phyloP scores from a whole-genome alignment of 208 protist species.

The Trypanosoma platydactyli region DNA sequence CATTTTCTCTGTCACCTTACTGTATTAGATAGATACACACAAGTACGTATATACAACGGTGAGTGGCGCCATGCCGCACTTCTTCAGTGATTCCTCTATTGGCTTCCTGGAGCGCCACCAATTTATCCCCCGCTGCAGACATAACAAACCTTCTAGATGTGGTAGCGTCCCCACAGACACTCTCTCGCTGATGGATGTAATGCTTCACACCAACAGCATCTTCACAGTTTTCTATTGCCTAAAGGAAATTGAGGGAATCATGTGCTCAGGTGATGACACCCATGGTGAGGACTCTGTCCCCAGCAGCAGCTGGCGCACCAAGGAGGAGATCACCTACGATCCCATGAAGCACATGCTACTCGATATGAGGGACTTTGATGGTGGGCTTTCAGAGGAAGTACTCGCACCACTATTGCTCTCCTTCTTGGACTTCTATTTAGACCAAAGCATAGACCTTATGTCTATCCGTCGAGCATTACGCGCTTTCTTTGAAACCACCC shows the following conservation, averaged over 20 bases:
- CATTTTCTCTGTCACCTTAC: neutral
- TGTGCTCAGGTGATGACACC: neutral
- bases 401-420: conserved; percentile 31
- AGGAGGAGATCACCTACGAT: neutral
- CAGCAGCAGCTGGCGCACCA: too few relatives aligned
- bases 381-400: conserved; percentile 18
- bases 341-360: neutral
- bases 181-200: conserved; percentile 43
- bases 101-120: conserved; percentile 24
- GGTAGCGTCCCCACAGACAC: conserved; percentile 23
- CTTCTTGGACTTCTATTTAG: conserved; percentile 34
- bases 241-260: neutral
- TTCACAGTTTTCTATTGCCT: conserved; percentile 26
- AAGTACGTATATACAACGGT: too few relatives aligned
- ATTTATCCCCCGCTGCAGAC: conserved; percentile 8
- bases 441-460: conserved; percentile 24
- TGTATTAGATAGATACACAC: neutral
- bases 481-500: conserved; percentile 28
- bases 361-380: conserved; percentile 23
- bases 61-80: conserved; percentile 9
- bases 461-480: conserved; percentile 25
- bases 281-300: neutral
- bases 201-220: conserved; percentile 43
- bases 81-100: conserved; percentile 23
- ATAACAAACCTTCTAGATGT: neutral